A percentile compares a stretch with the other conserved stretches of the same genome.
Conservation (phyloP, 352 stramenopile species). For the Phytophthora foliorum region DNA sequence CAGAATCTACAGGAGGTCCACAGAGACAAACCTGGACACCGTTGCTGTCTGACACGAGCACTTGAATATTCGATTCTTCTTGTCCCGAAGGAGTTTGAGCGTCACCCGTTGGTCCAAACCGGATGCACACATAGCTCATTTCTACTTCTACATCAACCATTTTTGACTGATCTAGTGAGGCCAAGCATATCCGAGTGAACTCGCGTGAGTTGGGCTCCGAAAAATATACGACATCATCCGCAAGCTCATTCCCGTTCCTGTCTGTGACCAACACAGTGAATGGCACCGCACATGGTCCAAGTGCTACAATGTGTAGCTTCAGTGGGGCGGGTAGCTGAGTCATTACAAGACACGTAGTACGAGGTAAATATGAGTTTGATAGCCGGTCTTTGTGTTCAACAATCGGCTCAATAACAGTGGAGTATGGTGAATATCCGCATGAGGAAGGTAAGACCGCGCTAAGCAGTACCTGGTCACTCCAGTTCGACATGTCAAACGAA, state of each 20-base stretch:
- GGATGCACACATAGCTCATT: conserved; percentile 30
- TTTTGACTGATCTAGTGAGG: conserved; percentile 7
- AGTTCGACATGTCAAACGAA: conserved; percentile 71
- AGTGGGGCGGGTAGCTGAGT: conserved; percentile 25
- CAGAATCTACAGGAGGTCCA: conserved; percentile 25
- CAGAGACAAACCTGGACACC: conserved; percentile 52
- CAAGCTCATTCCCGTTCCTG: conserved; percentile 10
- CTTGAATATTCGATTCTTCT: conserved; percentile 36
- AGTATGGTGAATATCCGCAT: conserved; percentile 47
- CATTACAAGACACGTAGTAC: conserved; percentile 30
- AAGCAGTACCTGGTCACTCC: conserved; percentile 58
- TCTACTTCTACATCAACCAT: conserved; percentile 8
- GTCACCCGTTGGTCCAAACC: conserved; percentile 12
- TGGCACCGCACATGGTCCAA: neutral
- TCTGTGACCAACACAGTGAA: conserved; percentile 15
- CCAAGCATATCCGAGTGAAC: neutral
- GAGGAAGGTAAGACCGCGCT: conserved; percentile 22
- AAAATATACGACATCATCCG: neutral
- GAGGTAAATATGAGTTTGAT: neutral
- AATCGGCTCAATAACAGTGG: conserved; percentile 39
- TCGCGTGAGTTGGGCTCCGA: conserved; percentile 11
- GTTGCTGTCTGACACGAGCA: conserved; percentile 41
- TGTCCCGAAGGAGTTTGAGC: neutral
- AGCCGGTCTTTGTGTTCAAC: neutral
- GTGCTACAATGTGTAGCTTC: conserved; percentile 24